A percentile compares a stretch with the other conserved stretches of the same genome.
phyloP scores from a whole-genome alignment of 1,284 basidiomycete genomes.

The Marasmius oreades region DNA sequence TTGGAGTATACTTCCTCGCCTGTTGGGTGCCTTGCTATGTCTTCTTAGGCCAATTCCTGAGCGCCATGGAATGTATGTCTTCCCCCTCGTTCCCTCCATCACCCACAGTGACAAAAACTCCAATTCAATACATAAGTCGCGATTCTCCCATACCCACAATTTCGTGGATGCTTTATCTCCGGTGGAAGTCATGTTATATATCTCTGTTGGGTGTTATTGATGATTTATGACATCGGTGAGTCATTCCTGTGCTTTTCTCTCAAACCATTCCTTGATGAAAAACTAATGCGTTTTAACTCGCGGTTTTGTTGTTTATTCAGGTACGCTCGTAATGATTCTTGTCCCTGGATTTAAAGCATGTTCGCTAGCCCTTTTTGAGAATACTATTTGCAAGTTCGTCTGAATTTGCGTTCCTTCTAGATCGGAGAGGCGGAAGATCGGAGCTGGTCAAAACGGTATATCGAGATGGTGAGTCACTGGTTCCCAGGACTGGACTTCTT shows the following conservation, averaged over 20 bases:
- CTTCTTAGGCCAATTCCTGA: not conserved
- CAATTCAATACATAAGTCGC: not conserved
- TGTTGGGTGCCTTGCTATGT: not conserved
- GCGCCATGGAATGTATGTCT: not conserved
- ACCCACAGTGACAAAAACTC: not conserved
- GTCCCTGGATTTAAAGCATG: not conserved
- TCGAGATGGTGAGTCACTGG: not conserved
- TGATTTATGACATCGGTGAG: not conserved
- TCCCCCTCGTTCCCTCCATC: not conserved
- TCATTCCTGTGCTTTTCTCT: not conserved
- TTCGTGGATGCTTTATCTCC: not conserved
- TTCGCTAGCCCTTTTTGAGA: not conserved
- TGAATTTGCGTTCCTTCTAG: not conserved
- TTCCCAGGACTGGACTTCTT: not conserved
- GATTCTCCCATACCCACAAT: not conserved
- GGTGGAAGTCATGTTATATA: not conserved
- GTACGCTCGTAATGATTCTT: not conserved
- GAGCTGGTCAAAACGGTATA: not conserved
- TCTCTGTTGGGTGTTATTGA: not conserved
- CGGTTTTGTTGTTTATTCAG: not conserved
- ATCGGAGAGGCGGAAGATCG: not conserved
- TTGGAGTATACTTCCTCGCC: not conserved
- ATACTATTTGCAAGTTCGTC: not conserved
- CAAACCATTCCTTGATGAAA: too few species aligned
- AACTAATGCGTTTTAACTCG: too few species aligned